phyloP scores from a whole-genome alignment of 2,329 filamentous ascomycete genomes.

The Xylaria sp. region DNA sequence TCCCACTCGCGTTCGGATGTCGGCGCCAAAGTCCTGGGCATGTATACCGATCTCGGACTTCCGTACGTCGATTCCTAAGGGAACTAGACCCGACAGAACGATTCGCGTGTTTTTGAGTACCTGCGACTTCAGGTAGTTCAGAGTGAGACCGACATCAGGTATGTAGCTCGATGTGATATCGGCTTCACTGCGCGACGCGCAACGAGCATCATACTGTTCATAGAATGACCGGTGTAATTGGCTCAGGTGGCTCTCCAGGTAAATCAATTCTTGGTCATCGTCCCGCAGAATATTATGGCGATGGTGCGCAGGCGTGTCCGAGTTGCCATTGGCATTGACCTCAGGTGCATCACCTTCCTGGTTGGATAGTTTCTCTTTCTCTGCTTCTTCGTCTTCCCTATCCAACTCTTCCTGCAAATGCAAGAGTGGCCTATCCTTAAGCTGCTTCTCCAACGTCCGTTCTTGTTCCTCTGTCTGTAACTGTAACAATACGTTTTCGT shows the following conservation, averaged over 20 bases:
- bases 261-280: conserved; percentile 75
- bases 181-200: conserved; percentile 42
- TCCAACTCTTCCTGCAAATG: conserved; percentile 90
- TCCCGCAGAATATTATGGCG: conserved; percentile 78
- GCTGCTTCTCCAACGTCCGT: conserved; percentile 78
- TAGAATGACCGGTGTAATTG: conserved; percentile 77
- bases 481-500: conserved; percentile 49
- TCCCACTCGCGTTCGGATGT: conserved; percentile 52
- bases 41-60: conserved; percentile 83
- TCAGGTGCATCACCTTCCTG: conserved; percentile 41
- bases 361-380: conserved; percentile 41
- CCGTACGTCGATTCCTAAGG: conserved; percentile 71
- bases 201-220: conserved; percentile 65
- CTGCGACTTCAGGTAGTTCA: conserved; percentile 71
- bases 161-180: conserved; percentile 48
- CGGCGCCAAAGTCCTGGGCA: conserved; percentile 78
- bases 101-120: conserved; percentile 72
- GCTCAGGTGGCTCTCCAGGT: conserved; percentile 70
- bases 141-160: conserved; percentile 80
- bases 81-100: conserved; percentile 87
- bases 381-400: conserved; percentile 67
- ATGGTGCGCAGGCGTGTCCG: conserved; percentile 36
- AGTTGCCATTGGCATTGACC: conserved; percentile 26
- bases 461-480: conserved; percentile 81
- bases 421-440: conserved; percentile 81